Conservation (phyloP, 164 flowering plant genomes). For the Aristolochia californica region DNA sequence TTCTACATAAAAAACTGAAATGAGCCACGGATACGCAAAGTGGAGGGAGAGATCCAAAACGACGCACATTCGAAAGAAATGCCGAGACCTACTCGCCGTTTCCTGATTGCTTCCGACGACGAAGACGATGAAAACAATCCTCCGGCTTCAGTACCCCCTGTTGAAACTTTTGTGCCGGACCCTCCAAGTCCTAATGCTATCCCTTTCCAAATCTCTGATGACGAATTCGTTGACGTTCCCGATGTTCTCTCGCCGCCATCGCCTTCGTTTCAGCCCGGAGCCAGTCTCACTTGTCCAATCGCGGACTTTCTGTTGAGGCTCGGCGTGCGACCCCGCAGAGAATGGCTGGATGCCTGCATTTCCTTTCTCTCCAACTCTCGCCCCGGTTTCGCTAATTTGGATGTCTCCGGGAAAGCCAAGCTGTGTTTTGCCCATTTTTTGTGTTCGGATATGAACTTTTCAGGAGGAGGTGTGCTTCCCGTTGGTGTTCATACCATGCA, state of each 20-base stretch:
- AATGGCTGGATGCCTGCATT: conserved; percentile 66
- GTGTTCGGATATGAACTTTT: conserved; percentile 61
- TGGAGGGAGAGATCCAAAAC: background rate
- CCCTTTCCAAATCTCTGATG: conserved; percentile 43
- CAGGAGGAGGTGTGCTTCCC: conserved; percentile 69
- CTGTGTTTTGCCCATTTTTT: conserved; percentile 64
- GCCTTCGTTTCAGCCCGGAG: conserved; percentile 13
- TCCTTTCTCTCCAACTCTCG: conserved; percentile 27
- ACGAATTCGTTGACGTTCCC: conserved; percentile 41
- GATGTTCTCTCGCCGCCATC: conserved; percentile 21
- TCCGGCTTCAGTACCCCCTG: background rate
- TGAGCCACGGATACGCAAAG: background rate
- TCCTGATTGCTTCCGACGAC: conserved; percentile 35
- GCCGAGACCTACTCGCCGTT: conserved; percentile 38
- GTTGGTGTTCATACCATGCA: conserved; percentile 49
- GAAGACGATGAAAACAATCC: conserved; percentile 30
- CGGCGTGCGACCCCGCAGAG: conserved; percentile 45
- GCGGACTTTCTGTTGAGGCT: conserved; percentile 23
- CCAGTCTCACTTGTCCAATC: conserved; percentile 21
- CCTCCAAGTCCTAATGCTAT: background rate
- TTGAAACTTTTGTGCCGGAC: background rate
- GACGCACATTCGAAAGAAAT: conserved; percentile 3
- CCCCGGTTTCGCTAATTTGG: conserved; percentile 30
- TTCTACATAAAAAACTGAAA: too few species aligned
- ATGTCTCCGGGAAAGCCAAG: conserved; percentile 48